Conservation (phyloP, 441 rosid genomes). For the Jatropha multifida region DNA sequence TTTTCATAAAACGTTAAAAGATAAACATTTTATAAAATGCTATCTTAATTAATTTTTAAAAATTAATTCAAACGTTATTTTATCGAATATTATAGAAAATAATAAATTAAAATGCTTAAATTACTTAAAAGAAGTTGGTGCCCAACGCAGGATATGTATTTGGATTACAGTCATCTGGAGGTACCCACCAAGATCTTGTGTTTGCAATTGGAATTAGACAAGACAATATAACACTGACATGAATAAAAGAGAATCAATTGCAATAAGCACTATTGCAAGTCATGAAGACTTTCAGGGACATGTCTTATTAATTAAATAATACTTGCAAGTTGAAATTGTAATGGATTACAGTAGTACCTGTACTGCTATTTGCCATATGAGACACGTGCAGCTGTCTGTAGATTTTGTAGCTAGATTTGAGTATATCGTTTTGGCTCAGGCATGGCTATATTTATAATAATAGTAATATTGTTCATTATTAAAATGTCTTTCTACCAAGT, state of each 20-base stretch:
- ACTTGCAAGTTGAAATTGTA: neutral
- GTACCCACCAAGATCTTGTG: conserved; percentile 9
- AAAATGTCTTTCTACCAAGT: no score
- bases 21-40: no score
- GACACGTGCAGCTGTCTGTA: no score
- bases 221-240: neutral
- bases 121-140: no score
- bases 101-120: no score
- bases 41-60: no score
- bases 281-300: neutral
- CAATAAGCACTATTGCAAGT: conserved; percentile 18
- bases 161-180: conserved; percentile 6
- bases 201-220: neutral
- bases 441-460: no score
- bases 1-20: no score
- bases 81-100: conserved; percentile 1
- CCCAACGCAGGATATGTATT: neutral
- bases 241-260: conserved; percentile 8
- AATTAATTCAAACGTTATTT: neutral
- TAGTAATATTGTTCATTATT: no score
- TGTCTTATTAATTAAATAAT: neutral
- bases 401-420: no score
- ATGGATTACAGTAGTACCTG: neutral
- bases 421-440: no score
- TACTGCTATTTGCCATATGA: no score